phyloP scores from a whole-genome alignment of 2,329 filamentous ascomycete species.

The Microdochium bolleyi region DNA sequence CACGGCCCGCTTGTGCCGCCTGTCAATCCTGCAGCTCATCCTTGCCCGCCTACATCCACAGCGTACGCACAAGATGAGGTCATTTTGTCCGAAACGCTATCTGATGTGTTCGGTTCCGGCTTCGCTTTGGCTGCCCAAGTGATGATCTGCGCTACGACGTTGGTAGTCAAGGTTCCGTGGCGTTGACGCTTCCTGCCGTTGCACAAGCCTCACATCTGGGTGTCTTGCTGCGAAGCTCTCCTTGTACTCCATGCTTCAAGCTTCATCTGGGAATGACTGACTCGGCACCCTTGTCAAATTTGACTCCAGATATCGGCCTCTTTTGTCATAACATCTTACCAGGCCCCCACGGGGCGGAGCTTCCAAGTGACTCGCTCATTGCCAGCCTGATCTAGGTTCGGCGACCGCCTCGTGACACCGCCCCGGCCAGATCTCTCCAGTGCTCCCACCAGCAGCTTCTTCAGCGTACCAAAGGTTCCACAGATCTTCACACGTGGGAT shows the following conservation, averaged over 20 bases:
- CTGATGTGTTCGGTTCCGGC: neutral
- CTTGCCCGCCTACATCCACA: neutral
- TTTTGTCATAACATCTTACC: neutral
- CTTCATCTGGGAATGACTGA: neutral
- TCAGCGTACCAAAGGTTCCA: neutral
- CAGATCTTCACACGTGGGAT: neutral
- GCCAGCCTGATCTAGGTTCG: neutral
- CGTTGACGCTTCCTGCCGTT: neutral
- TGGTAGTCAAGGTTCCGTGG: neutral
- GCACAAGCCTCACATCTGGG: neutral
- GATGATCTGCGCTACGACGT: neutral
- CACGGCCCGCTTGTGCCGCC: neutral
- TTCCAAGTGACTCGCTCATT: neutral
- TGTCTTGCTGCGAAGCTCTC: neutral
- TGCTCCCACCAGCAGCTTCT: neutral
- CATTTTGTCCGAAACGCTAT: neutral
- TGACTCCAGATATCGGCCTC: neutral
- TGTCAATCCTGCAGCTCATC: neutral
- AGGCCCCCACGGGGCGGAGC: neutral
- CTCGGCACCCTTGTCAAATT: neutral
- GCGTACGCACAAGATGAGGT: neutral
- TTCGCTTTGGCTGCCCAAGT: neutral
- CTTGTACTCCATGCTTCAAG: neutral
- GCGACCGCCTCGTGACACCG: neutral
- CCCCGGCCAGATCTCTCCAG: neutral